Base-by-base conservation (phyloP, 192 early-diverging fungal species). In the Rhizophagus prolifer region DNA sequence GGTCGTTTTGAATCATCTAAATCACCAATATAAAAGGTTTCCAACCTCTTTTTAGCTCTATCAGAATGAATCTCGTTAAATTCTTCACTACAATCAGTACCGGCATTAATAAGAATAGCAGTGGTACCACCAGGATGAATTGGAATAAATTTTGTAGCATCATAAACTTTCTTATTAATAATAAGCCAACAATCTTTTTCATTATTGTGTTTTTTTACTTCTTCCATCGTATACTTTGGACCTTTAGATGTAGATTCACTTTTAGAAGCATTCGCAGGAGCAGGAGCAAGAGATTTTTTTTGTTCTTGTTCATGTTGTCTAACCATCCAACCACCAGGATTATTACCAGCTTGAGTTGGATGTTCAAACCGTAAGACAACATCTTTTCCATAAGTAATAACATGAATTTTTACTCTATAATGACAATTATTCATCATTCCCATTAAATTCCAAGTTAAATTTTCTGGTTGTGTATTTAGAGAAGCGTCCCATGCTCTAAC, bases 121-220 rank as follows among this genome's bases (percentile, higher is more conserved):
- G 95, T 94, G 76, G 91, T 90, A 62, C 96, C 96, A 77, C 96
- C 96, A 31, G 96, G 96, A 84, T 97, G 96, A 82, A 94, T 88
- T 77, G 85, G 80, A 50, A 94, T 81, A 79, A 93, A 94, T 44
- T 82, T 81, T 46, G 93, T 91, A 72, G 90, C 83, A 79, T 94
- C 88, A 78, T 91, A 94, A 23, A 95, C 94, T 73, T 93, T 92
- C 72, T 84, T 85, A 72, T 88, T 77, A 9, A 95, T 81, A 30
- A 93, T 81, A 80, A 95, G 87, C 95, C 94, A 97, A 80, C 90
- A 85, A 81, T 96, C 93, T 36, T 83, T 82, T 72, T 89, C 88
- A 58, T 78, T 86, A 65, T 78, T 70, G 80, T 96, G 95, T 74
- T 84, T 78, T 23, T 85, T 77, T 60, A 96, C 91, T 81, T 95